These are phyloP conservation scores for Apiotrichum domesticum DNA, from an alignment of 1,284 basidiomycete species.

Conservation along the genomic window DNA sequence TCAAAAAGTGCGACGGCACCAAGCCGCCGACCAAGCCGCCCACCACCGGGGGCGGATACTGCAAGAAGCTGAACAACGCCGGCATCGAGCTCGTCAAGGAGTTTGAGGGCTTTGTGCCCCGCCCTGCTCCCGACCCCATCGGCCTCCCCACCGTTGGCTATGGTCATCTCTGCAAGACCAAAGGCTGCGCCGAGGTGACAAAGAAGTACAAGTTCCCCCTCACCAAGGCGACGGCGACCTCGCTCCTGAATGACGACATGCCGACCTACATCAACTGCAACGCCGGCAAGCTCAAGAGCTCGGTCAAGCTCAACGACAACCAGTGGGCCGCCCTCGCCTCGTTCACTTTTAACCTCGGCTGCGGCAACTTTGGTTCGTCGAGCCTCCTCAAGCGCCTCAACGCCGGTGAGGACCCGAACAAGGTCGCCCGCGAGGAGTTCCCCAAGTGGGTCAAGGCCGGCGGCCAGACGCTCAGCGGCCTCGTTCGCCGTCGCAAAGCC, in stretches of 20 bases:
- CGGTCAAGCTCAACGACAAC: constrained; percentile 11
- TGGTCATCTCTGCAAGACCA: constrained; percentile 9
- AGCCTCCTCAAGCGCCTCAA: constrained; percentile 6
- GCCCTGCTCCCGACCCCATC: constrained; percentile 1
- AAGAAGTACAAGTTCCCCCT: constrained; percentile 6
- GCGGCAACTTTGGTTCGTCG: constrained; percentile 1
- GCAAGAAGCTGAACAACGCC: constrained; percentile 3
- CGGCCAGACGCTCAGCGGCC: constrained; percentile 2
- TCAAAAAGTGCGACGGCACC: neutral
- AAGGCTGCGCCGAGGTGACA: constrained; percentile 4
- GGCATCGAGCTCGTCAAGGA: constrained; percentile 10
- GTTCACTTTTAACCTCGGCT: constrained; percentile 13
- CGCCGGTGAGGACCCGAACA: constrained; percentile 5
- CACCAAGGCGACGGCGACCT: constrained; percentile 2
- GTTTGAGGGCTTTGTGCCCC: constrained; percentile 8
- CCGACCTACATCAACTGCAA: constrained; percentile 7
- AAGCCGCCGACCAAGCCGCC: neutral
- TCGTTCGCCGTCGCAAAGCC: constrained; percentile 7
- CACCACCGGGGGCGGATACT: neutral
- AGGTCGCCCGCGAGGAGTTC: constrained; percentile 5
- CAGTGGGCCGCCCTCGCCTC: constrained; percentile 9
- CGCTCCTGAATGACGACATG: constrained; percentile 11
- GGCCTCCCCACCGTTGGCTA: constrained; percentile 13
- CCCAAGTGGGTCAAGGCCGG: constrained; percentile 5
- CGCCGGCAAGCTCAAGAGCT: neutral